Conservation (phyloP, 352 stramenopile species). For the Pythium phragmitis region DNA sequence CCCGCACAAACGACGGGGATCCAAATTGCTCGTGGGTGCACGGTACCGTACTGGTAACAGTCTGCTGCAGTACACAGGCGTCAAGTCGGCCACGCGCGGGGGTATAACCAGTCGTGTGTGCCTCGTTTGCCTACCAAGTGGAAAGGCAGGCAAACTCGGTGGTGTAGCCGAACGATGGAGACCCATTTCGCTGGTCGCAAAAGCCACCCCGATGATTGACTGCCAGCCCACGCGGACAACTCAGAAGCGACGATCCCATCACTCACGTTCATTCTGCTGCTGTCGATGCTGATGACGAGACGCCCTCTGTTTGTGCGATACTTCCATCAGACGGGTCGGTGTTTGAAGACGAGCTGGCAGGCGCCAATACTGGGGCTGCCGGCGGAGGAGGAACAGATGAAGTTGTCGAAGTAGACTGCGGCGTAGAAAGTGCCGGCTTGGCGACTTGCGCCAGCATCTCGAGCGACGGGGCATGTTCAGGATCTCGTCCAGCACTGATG, state of each 20-base stretch:
- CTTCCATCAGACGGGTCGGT: constrained; percentile 9
- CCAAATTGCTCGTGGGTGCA: constrained; percentile 10
- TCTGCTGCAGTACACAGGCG: no score
- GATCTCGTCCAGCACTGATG: constrained; percentile 53
- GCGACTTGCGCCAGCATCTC: constrained; percentile 63
- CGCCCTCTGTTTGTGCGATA: constrained; percentile 5
- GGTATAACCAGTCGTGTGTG: neutral
- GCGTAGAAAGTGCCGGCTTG: constrained; percentile 35
- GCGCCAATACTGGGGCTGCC: constrained; percentile 2
- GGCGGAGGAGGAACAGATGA: constrained; percentile 1
- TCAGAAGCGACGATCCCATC: neutral
- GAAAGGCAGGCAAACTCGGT: neutral
- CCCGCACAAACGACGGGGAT: constrained; percentile 1
- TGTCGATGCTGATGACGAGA: constrained; percentile 5
- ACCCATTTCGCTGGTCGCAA: neutral
- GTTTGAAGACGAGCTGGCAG: constrained; percentile 1
- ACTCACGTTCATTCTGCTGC: constrained; percentile 9
- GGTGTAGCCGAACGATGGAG: neutral
- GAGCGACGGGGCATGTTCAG: constrained; percentile 71
- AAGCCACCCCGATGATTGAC: neutral
- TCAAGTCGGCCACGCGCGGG: neutral
- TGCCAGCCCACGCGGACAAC: neutral
- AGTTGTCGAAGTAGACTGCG: constrained; percentile 12
- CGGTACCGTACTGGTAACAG: constrained; percentile 16
- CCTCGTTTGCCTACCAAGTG: neutral